Evolutionary conservation across 495 filamentous ascomycete species (phyloP).

Genomic region (Podospora pseudoanserina): DNA sequence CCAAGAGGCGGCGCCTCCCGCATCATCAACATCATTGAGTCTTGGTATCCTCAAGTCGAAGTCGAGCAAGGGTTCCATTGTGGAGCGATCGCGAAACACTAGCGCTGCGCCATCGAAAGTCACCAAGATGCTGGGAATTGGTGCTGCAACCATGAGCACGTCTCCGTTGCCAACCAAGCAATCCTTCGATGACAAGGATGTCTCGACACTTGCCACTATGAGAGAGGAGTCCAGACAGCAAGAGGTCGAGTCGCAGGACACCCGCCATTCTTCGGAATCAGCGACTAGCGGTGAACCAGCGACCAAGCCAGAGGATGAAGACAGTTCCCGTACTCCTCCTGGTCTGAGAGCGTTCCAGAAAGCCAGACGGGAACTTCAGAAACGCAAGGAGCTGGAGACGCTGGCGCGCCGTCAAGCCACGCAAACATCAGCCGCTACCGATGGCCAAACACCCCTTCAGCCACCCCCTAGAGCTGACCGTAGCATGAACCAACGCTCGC

Average conservation of each 20-base stretch:
- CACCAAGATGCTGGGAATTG: constrained; percentile 69
- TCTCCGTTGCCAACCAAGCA: constrained; percentile 47
- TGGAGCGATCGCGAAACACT: constrained; percentile 41
- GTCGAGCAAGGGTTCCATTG: constrained; percentile 58
- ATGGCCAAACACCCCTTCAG: constrained; percentile 15
- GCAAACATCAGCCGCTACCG: constrained; percentile 20
- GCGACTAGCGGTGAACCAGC: not conserved
- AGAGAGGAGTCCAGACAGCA: constrained; percentile 41
- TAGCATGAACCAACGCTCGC: constrained; percentile 30
- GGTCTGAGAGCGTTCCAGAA: constrained; percentile 50
- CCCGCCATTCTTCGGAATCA: constrained; percentile 2
- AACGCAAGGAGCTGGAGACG: constrained; percentile 46
- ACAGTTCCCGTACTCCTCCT: constrained; percentile 35
- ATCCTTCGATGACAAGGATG: constrained; percentile 30
- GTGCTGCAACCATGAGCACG: constrained; percentile 47
- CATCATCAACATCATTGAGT: constrained; percentile 57
- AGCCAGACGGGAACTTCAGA: constrained; percentile 51
- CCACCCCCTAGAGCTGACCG: constrained; percentile 33
- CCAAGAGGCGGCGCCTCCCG: constrained; percentile 43
- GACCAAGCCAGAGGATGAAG: constrained; percentile 23
- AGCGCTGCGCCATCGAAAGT: constrained; percentile 53
- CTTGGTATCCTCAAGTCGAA: constrained; percentile 66
- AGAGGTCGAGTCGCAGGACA: constrained; percentile 40
- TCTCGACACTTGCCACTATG: constrained; percentile 26
- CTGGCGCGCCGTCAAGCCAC: constrained; percentile 34